phyloP scores from a whole-genome alignment of 139 green algal species.

The Dunaliella sp. region DNA sequence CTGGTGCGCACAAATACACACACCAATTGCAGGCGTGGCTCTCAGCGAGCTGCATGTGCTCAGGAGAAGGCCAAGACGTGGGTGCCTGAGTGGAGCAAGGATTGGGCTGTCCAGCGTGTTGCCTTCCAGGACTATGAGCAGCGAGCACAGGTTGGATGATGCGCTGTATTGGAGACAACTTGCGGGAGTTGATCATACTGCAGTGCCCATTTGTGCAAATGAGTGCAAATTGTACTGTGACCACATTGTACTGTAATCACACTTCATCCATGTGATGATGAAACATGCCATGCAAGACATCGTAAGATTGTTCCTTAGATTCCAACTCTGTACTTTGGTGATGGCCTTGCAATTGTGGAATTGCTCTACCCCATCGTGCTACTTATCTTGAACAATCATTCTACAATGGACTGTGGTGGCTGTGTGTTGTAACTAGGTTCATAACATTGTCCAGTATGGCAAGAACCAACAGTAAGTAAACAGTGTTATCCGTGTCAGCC shows the following conservation, averaged over 20 bases:
- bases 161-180: not conserved
- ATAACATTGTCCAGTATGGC: too few relatives aligned
- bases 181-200: not conserved
- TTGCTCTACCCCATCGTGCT: too few relatives aligned
- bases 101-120: not conserved
- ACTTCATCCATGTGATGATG: too few relatives aligned
- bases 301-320: not conserved
- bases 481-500: too few relatives aligned
- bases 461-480: too few relatives aligned
- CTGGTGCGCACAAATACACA: too few relatives aligned
- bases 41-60: not conserved
- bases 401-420: too few relatives aligned
- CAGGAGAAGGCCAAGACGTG: not conserved
- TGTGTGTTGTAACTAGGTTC: too few relatives aligned
- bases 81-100: slow-evolving; percentile 1
- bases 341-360: too few relatives aligned
- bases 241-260: not conserved
- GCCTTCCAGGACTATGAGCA: not conserved
- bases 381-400: too few relatives aligned
- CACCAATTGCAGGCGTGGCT: not conserved
- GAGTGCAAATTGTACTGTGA: not conserved
- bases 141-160: not conserved
- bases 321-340: too few relatives aligned
- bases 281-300: not conserved
- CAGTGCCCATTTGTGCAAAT: not conserved